Base-by-base conservation (phyloP, 768 basidiomycete species). In the Trametes sanguinea region DNA sequence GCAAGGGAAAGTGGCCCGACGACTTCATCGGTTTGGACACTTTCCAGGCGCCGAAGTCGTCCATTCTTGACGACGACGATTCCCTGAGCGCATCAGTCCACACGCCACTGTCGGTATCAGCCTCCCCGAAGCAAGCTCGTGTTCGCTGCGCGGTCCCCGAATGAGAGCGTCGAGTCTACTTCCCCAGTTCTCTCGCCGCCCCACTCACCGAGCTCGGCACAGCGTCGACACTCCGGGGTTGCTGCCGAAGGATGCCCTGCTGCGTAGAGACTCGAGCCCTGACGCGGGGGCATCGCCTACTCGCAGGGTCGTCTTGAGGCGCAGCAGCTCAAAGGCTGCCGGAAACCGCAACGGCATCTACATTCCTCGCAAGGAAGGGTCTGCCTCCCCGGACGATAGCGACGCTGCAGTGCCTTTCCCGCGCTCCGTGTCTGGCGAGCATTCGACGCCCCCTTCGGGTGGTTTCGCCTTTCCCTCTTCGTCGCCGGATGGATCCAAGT, bases 1-100 rank as follows among this genome's bases (percentile, higher is more conserved):
- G 85, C 37, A 89, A 91, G 72, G 90, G 88, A 60, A 90, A 88
- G 73, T 92, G 89, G 89, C 89, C 91, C 0, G 89, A 91, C 73
- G 90, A 91, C 72, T 89, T 91, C 71, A 43, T 64, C 30, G 62
- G 62, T 7, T 71, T 92, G 57, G 84, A 85, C 65, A 84, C 78
- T 32, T 83, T 89, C 62, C 60, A 51, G 44, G 45, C 56, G 58
- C 56, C 55, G 54, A 54, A 63, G 44, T 47, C 57, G 22, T 57
- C 67, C 29, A 13, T 68, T 22, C 40, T 63, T n/a, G 59, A 64
- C 42, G 68, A 68, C 60, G 67, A 69, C 33, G 67, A 70, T 11
- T 65, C 65, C 33, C 44, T 63, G 46, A 35, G 55, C 61, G 53
- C 40, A 43, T 44, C 71, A 72, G 73, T 66, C 60, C 71, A 69